These are phyloP conservation scores for Rehmannia glutinosa DNA, from an alignment of 257 asterid species.

Conservation along the genomic window DNA sequence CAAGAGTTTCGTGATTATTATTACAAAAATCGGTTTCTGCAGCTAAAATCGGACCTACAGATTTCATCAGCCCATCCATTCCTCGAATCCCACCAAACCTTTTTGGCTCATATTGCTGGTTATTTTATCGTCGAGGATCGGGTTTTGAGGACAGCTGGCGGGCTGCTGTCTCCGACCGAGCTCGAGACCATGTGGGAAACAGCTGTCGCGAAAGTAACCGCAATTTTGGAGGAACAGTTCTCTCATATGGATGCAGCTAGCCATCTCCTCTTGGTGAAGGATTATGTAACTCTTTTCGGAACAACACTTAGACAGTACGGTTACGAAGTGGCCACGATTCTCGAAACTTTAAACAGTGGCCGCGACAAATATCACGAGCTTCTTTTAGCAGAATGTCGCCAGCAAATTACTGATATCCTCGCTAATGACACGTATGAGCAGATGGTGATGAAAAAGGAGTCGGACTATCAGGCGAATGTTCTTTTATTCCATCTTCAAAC, in stretches of 20 bases:
- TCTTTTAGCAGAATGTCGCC: conserved; percentile 70
- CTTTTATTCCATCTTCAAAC: conserved; percentile 82
- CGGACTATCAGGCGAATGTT: conserved; percentile 87
- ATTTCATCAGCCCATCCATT: conserved; percentile 70
- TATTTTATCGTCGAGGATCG: conserved; percentile 86
- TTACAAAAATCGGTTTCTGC: conserved; percentile 66
- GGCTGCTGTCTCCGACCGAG: conserved; percentile 61
- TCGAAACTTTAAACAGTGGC: conserved; percentile 65
- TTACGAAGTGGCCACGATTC: conserved; percentile 68
- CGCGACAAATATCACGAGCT: conserved; percentile 84
- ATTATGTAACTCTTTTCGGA: conserved; percentile 90
- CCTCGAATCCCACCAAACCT: conserved; percentile 70
- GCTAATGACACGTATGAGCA: conserved; percentile 58
- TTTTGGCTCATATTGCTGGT: conserved; percentile 81
- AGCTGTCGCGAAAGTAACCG: conserved; percentile 60
- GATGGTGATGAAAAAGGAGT: conserved; percentile 90
- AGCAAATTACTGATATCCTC: conserved; percentile 56
- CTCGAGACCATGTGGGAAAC: conserved; percentile 95
- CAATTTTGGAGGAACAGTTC: conserved; percentile 69
- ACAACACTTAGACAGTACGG: conserved; percentile 86
- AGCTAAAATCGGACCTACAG: conserved; percentile 83
- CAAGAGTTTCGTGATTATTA: conserved; percentile 79
- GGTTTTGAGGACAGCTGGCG: conserved; percentile 85
- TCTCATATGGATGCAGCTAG: conserved; percentile 71
- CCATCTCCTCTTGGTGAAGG: conserved; percentile 84